A percentile compares a stretch with the other conserved stretches of the same genome.
These are phyloP conservation scores for Apiotrichum mycotoxinovorans DNA, from an alignment of 1,284 basidiomycete species.

Conservation along the genomic window DNA sequence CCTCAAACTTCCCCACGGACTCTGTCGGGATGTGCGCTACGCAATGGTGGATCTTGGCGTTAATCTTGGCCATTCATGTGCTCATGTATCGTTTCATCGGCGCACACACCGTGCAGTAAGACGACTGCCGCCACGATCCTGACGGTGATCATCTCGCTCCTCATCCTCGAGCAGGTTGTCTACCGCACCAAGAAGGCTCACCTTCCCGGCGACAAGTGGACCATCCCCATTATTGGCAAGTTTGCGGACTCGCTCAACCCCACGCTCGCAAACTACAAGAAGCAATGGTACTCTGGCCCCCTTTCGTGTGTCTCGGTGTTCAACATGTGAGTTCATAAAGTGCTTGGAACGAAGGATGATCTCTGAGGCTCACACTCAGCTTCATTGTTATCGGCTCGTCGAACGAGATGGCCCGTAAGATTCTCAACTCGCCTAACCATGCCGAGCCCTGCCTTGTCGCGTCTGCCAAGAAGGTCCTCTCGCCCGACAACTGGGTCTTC, in stretches of 20 bases:
- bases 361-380: conserved; percentile 51
- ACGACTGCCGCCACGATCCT: conserved; percentile 45
- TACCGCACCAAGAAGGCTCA: conserved; percentile 83
- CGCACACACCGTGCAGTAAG: conserved; percentile 27
- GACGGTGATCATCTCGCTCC: conserved; percentile 43
- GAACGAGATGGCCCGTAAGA: conserved; percentile 85
- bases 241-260: conserved; percentile 86
- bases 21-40: no score
- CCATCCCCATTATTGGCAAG: conserved; percentile 90
- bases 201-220: conserved; percentile 82
- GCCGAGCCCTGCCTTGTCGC: conserved; percentile 92
- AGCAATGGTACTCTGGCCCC: conserved; percentile 79
- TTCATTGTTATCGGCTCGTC: conserved; percentile 96
- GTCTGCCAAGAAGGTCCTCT: conserved; percentile 83
- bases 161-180: conserved; percentile 61
- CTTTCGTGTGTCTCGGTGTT: conserved; percentile 87
- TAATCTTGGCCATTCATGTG: no score
- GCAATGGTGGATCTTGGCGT: no score
- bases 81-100: no score
- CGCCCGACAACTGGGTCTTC: conserved; percentile 96
- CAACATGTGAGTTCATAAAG: conserved; percentile 69
- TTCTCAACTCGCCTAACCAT: conserved; percentile 82
- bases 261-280: conserved; percentile 81
- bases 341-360: not conserved
- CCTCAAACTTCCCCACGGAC: no score